A percentile compares a stretch with the other conserved stretches of the same genome.
These are phyloP conservation scores for Tolypocladium tundrense DNA, from an alignment of 2,329 filamentous ascomycete species.

Conservation along the genomic window DNA sequence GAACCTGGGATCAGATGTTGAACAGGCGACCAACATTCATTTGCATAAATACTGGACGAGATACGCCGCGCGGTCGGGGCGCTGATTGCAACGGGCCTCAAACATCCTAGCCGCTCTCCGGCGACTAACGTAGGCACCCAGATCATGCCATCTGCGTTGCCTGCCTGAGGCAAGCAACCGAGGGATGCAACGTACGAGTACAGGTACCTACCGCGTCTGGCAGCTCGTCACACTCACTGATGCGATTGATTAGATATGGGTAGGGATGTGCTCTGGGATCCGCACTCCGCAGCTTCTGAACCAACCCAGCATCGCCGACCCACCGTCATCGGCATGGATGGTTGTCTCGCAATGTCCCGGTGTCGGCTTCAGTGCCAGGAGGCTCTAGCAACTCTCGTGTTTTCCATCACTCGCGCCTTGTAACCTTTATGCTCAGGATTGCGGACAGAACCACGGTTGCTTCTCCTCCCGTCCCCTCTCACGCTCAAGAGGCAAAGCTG, in stretches of 20 bases:
- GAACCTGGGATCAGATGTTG: background rate
- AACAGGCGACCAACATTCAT: background rate
- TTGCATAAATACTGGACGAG: background rate
- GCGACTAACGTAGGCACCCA: background rate
- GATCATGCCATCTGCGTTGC: background rate
- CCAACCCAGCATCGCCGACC: background rate
- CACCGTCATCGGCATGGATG: background rate
- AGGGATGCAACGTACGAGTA: background rate
- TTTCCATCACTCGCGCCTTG: no score
- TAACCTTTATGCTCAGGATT: background rate
- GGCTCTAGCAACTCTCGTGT: background rate
- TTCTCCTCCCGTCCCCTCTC: background rate
- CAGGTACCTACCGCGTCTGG: background rate
- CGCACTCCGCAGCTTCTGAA: background rate
- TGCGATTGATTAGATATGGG: constrained; percentile 1
- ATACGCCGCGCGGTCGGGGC: no score
- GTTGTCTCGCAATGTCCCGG: background rate
- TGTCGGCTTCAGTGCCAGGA: background rate
- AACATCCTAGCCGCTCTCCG: background rate
- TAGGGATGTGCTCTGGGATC: background rate
- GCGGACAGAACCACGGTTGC: background rate
- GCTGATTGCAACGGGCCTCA: background rate
- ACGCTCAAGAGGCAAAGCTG: background rate
- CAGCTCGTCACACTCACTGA: background rate
- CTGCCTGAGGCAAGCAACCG: background rate